Evolutionary conservation across 2,329 filamentous ascomycete genomes (phyloP), one percentile per base, ranked within the genome.

Genomic region (Harringtonia aguacate): DNA sequence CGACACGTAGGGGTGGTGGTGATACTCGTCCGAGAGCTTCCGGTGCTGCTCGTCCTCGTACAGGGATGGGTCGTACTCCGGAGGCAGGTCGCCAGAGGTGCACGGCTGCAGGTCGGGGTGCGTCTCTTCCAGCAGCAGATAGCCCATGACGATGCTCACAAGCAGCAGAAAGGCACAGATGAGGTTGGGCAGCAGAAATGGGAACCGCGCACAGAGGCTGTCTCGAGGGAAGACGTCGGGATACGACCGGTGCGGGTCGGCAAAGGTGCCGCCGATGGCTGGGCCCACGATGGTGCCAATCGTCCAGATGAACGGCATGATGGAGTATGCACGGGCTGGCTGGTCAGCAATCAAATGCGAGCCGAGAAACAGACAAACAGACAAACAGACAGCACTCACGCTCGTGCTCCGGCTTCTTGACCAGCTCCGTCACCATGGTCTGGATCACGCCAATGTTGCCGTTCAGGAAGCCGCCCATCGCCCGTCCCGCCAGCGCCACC

Each of bases 261-360:
- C 84, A 59, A 95, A 87, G 44, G 83, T 77, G 29, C 90, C 90
- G 47, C 90, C 90, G 51, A 95, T 87, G 7, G 84, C 85, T 49
- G 89, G 85, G 0, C 89, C 89, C 43, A 94, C 72, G 50, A 95
- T 94, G 10, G 86, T 94, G 21, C 89, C 89, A 42, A 95, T 81
- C 38, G 77, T 83, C 88, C 89, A 95, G 8, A 95, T 84, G 57
- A 95, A 95, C 1, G 89, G 89, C 86, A 95, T 94, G 36, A 95
- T 77, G 3, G 87, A 80, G 60, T 89, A 95, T 24, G 89, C 89
- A 49, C 83, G 79, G 46, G 87, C 84, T 86, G 54, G 49, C 4
- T 29, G 17, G 49, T 56, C 43, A 56, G 53, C 8, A 30, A 10
- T 13, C 10, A 10, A 13, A 34, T n/a, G n/a, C 9, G 18, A 33